Percentiles rank a stretch among this genome's conserved stretches.
Evolutionary conservation across 108 stramenopile genomes (phyloP).

Genomic region (Aureococcus anophagefferens): DNA sequence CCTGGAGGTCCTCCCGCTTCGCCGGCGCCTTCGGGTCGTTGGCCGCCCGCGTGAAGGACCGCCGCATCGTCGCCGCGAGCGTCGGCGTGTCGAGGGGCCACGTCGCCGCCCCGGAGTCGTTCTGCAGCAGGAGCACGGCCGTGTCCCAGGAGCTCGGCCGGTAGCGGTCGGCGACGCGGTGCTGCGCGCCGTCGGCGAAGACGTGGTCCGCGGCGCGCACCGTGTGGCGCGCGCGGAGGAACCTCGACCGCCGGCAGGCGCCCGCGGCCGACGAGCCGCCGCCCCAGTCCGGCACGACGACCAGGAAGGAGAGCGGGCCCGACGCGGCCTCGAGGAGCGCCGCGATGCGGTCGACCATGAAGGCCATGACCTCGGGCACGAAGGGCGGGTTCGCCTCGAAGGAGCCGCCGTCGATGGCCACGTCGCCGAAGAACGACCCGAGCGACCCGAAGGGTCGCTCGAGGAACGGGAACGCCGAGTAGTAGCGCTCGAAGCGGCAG

Average conservation of each 20-base stretch:
- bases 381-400: conserved; percentile 46
- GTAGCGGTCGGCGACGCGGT: background rate
- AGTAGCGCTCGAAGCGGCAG: conserved; percentile 36
- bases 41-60: conserved; percentile 2
- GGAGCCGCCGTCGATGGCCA: conserved; percentile 7
- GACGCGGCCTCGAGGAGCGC: background rate
- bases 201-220: background rate
- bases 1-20: conserved; percentile 1
- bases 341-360: conserved; percentile 30
- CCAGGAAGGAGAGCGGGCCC: background rate
- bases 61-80: conserved; percentile 12
- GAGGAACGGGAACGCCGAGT: conserved; percentile 43
- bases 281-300: background rate
- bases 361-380: conserved; percentile 25
- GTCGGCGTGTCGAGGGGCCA: conserved; percentile 14
- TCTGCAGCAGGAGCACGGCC: conserved; percentile 28
- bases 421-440: conserved; percentile 28
- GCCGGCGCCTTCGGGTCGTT: background rate
- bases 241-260: background rate
- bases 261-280: background rate
- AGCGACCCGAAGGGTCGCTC: conserved; percentile 28
- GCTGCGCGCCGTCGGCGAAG: background rate
- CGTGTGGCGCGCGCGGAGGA: background rate
- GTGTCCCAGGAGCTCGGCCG: conserved; percentile 29
- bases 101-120: conserved; percentile 9